A percentile compares a stretch with the other conserved stretches of the same genome.
Evolutionary conservation across 345 rosid species (phyloP).

Genomic region (Salix arbutifolia): DNA sequence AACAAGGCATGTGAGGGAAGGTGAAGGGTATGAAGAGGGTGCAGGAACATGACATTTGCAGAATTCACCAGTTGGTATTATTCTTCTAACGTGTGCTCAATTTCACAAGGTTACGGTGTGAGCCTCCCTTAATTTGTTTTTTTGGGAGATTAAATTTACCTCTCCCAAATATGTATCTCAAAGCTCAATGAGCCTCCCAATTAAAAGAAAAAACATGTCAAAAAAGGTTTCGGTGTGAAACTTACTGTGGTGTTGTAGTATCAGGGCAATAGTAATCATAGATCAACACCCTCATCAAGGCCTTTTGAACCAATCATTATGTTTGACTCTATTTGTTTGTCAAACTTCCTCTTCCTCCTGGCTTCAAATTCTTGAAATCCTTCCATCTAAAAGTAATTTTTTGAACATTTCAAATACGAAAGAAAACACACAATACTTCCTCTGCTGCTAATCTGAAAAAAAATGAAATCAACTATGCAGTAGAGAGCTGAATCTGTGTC

Average conservation of each 20-base stretch:
- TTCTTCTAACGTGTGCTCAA: background rate
- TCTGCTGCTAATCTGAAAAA: background rate
- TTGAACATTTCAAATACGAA: background rate
- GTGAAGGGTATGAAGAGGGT: background rate
- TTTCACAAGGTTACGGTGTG: background rate
- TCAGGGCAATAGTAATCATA: slow-evolving; percentile 16
- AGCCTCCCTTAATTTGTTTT: too few species aligned
- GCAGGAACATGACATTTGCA: background rate
- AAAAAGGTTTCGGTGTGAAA: background rate
- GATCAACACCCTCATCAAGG: slow-evolving; percentile 92
- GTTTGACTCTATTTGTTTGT: slow-evolving; percentile 92
- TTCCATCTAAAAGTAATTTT: slow-evolving; percentile 54
- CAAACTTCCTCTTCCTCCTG: slow-evolving; percentile 89
- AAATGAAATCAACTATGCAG: background rate
- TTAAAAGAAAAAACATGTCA: background rate
- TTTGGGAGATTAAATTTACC: background rate
- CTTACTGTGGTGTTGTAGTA: slow-evolving; percentile 6
- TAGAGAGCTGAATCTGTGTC: slow-evolving; percentile 6
- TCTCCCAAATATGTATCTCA: background rate
- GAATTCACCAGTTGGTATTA: background rate
- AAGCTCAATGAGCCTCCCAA: too few species aligned
- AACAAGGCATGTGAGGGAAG: background rate
- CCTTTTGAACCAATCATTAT: slow-evolving; percentile 93
- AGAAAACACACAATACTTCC: background rate
- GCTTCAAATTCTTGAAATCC: slow-evolving; percentile 87